phyloP scores from a whole-genome alignment of 2,329 filamentous ascomycete species.

The Thelonectria discophora region DNA sequence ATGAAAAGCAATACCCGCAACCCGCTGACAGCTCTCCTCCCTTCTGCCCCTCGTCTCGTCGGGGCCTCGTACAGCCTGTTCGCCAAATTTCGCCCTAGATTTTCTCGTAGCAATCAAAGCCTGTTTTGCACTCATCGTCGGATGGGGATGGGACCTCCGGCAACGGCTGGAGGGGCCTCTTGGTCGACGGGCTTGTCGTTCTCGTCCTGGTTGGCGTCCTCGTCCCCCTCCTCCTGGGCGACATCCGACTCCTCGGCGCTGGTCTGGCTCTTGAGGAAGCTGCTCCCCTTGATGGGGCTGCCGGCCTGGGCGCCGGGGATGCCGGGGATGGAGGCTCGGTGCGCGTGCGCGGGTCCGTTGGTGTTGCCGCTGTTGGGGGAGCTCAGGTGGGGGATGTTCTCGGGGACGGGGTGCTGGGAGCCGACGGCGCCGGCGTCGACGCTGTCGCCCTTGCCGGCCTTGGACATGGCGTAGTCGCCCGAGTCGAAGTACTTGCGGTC shows the following conservation, averaged over 20 bases:
- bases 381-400: conserved; percentile 91
- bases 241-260: conserved; percentile 60
- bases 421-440: conserved; percentile 94
- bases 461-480: conserved; percentile 94
- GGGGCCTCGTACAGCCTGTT: conserved; percentile 29
- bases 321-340: conserved; percentile 55
- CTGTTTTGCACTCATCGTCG: conserved; percentile 57
- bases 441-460: conserved; percentile 95
- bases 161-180: conserved; percentile 32
- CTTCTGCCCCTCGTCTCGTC: conserved; percentile 13
- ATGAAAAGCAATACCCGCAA: conserved; percentile 38
- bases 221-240: conserved; percentile 7
- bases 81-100: conserved; percentile 20
- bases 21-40: conserved; percentile 23
- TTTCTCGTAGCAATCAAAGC: not conserved
- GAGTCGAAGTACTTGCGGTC: conserved; percentile 99
- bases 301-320: conserved; percentile 66
- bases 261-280: conserved; percentile 84
- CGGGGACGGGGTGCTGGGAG: conserved; percentile 91
- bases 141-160: conserved; percentile 66
- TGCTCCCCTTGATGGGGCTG: conserved; percentile 90
- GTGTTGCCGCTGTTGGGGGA: conserved; percentile 63
- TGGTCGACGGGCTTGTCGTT: conserved; percentile 52
- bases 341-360: conserved; percentile 50
- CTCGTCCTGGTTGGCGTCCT: conserved; percentile 7